Base-by-base conservation (phyloP, 2,329 filamentous ascomycete species). In the Aspergillus latus region DNA sequence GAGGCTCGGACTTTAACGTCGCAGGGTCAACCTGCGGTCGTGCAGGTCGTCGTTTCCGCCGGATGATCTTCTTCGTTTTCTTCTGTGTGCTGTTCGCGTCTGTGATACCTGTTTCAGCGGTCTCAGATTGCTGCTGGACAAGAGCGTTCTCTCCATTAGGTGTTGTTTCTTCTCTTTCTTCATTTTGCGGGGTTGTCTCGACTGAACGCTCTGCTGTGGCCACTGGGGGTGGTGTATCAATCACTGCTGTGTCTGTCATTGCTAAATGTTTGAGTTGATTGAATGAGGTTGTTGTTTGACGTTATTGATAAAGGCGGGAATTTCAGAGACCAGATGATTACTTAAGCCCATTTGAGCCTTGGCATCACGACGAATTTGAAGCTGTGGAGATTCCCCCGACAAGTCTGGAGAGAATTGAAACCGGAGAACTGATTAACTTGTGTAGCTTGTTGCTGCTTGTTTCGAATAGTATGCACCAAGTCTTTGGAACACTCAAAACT, bases 21-120 rank as follows among this genome's bases (percentile, higher is more conserved):
- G 88, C 86, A 1, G 92, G 86, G 69, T 99, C 94, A 67, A 97
- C 88, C 77, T 99, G 94, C 0, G 89, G 88, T 57, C 93, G 86
- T 46, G 94, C 94, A 32, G 94, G 94, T 39, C 92, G 84, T 68
- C 89, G 88, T 80, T 96, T 97, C 72, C 90, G 92, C 61, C 92
- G 87, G 64, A 96, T 88, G 64, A 97, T 90, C 79, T 93, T 95
- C 76, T 95, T 97, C 58, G 90, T 85, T 76, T 92, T 90, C 66
- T 86, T 77, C 72, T 63, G 71, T 47, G 59, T 65, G 59, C 56
- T 57, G 46, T 65, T 61, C 43, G 65, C 56, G 30, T 63, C 59
- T 29, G 59, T 60, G 16, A 49, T 21, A 21, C 21, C 36, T 10
- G 64, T 59, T 45, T 63, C 54, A 34, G 60, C 59, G 49, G 57